Evolutionary conservation across 371 early-diverging fungal genomes (phyloP).

Genomic region (Basidiobolus meristosporus): DNA sequence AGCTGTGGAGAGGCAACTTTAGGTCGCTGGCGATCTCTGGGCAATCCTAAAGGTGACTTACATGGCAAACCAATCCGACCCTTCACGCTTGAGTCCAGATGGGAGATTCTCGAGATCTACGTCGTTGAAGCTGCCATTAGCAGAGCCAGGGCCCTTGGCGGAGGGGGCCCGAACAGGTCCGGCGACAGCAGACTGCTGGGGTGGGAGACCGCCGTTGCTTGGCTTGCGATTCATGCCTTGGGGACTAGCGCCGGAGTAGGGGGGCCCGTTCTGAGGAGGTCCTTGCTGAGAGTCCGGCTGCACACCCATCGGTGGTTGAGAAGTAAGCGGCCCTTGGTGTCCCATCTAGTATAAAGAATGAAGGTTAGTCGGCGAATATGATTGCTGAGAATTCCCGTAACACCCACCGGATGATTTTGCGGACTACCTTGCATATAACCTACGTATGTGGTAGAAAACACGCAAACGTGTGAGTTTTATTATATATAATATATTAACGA

Average conservation of each 20-base stretch:
- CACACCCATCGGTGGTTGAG: background rate
- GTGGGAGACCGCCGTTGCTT: background rate
- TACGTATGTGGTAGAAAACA: background rate
- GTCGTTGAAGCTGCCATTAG: conserved; percentile 39
- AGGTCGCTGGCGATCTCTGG: background rate
- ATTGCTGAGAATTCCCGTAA: too few relatives aligned
- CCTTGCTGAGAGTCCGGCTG: conserved; percentile 3
- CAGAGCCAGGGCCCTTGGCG: conserved; percentile 6
- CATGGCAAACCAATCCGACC: conserved; percentile 79
- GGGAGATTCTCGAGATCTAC: conserved; percentile 70
- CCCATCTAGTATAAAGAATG: too few relatives aligned
- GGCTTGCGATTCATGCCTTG: background rate
- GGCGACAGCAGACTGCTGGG: background rate
- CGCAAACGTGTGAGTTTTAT: background rate
- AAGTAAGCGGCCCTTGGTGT: too few relatives aligned
- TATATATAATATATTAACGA: too few relatives aligned
- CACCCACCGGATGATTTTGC: too few relatives aligned
- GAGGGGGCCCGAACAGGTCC: conserved; percentile 2
- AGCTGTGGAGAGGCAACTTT: conserved; percentile 11
- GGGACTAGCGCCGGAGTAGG: background rate
- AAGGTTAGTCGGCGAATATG: too few relatives aligned
- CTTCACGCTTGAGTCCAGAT: conserved; percentile 65
- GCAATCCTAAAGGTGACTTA: conserved; percentile 19
- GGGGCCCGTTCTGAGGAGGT: background rate
- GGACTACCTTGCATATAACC: too few relatives aligned